These are phyloP conservation scores for Barnettozyma botsteinii DNA, from an alignment of 805 yeast species.

Conservation along the genomic window DNA sequence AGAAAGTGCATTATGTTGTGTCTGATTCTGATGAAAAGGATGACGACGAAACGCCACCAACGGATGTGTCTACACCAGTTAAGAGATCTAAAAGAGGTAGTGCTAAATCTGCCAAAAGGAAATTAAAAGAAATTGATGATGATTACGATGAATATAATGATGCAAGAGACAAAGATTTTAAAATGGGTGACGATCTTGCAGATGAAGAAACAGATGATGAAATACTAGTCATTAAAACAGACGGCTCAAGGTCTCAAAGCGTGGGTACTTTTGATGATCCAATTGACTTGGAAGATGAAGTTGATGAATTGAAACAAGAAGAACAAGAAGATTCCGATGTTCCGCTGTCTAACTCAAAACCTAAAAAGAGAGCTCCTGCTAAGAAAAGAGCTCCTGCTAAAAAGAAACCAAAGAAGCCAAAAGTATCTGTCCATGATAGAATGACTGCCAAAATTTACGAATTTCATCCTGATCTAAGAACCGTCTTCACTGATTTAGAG, in stretches of 20 bases:
- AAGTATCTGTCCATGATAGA: slow-evolving; percentile 62
- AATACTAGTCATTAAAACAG: slow-evolving; percentile 11
- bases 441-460: slow-evolving; percentile 63
- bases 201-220: slow-evolving; percentile 27
- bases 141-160: slow-evolving; percentile 31
- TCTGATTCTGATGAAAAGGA: slow-evolving; percentile 9
- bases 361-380: slow-evolving; percentile 12
- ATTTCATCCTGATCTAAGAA: slow-evolving; percentile 71
- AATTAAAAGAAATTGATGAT: slow-evolving; percentile 23
- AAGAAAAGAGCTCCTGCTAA: slow-evolving; percentile 18
- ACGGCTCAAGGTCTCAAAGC: slow-evolving; percentile 1
- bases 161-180: slow-evolving; percentile 23
- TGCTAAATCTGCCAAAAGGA: slow-evolving; percentile 25
- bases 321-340: slow-evolving; percentile 21
- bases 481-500: slow-evolving; percentile 63
- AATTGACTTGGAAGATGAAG: slow-evolving; percentile 14
- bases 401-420: slow-evolving; percentile 35
- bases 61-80: neutral
- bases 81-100: slow-evolving; percentile 23
- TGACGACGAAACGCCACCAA: slow-evolving; percentile 9
- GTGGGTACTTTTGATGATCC: slow-evolving; percentile 16
- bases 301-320: slow-evolving; percentile 13
- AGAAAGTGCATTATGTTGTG: slow-evolving; percentile 3
- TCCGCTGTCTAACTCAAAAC: slow-evolving; percentile 24
- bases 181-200: slow-evolving; percentile 1